Conservation (phyloP, 495 filamentous ascomycete species). For the Delitschia confertaspora region DNA sequence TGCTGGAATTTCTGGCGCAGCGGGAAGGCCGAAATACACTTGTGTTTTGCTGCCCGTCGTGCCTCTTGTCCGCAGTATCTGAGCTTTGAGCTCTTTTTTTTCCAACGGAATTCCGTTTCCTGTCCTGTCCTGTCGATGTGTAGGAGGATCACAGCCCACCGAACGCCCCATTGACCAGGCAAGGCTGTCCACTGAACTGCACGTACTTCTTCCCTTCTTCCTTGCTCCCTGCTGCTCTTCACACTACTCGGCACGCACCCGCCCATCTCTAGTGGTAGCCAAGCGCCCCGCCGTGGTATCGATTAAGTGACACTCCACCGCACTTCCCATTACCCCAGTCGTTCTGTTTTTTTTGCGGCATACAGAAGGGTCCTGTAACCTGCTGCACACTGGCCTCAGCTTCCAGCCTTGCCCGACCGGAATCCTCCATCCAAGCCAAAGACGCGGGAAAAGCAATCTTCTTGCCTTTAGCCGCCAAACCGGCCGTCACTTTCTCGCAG, state of each 20-base stretch:
- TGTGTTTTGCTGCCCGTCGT: neutral
- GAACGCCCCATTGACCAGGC: no score
- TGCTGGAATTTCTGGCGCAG: neutral
- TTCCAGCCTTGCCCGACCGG: neutral
- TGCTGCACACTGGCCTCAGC: neutral
- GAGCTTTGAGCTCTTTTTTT: no score
- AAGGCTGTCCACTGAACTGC: no score
- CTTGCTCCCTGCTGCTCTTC: neutral
- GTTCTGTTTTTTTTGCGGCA: neutral
- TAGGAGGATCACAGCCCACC: neutral
- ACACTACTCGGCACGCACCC: no score
- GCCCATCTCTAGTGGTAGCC: no score
- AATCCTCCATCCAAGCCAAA: neutral
- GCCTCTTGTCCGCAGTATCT: neutral
- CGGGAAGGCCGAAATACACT: neutral
- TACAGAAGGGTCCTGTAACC: neutral
- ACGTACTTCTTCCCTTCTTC: no score
- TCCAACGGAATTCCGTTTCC: neutral
- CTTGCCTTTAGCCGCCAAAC: constrained; percentile 10
- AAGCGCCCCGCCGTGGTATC: neutral
- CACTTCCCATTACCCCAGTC: neutral
- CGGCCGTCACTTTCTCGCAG: no score
- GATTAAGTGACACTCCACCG: neutral
- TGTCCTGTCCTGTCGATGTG: neutral
- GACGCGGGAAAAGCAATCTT: constrained; percentile 6